Base-by-base conservation (phyloP, 208 protist genomes). In the Acanthamoeba castellanii region DNA sequence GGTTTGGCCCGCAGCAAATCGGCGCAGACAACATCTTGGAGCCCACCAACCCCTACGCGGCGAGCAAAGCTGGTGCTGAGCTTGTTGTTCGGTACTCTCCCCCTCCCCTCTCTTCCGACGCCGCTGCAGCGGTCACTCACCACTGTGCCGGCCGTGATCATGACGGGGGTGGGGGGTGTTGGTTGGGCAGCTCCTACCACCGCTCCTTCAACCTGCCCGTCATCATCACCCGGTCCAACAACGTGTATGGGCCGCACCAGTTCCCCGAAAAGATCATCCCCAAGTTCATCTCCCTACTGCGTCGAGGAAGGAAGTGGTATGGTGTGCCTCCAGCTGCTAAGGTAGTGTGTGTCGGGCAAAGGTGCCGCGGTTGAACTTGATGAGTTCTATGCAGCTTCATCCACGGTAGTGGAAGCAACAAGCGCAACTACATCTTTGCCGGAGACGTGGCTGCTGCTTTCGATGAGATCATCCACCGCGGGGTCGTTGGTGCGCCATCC, bases 41-140 rank as follows among this genome's bases (percentile, higher is more conserved):
- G 68, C 99, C 99, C 37, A 99, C 99, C 18, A 99, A 99, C 95
- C 99, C 99, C 14, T 99, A 99, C 87, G 97, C 98, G 0, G 97
- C 97, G 45, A 98, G 98, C 25, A 94, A 97, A 64, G 96, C 96
- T 27, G 95, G 94, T 22, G 96, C 96, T 9, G 96, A 97, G 78
- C 45, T 96, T 22, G 25, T 97, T 14, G 94, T 96, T 13, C 93
- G 95, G 78, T 82, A 52, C 94, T 7, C 95, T 5, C 5, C 50
- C 50, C 5, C 50, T 16, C 13, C 50, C 50, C 8, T 55, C 8
- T 55, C 50, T 13, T 16, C 13, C 5, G 8, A 55, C 13, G 50
- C 13, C 13, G 50, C 5, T 16, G 50, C 50, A 55, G 50, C 64
- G 20, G 66, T 25, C 16, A 0, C 59, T 66, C 59, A 22, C 22